phyloP scores from a whole-genome alignment of 352 stramenopile genomes.

The Peronospora belbahrii region DNA sequence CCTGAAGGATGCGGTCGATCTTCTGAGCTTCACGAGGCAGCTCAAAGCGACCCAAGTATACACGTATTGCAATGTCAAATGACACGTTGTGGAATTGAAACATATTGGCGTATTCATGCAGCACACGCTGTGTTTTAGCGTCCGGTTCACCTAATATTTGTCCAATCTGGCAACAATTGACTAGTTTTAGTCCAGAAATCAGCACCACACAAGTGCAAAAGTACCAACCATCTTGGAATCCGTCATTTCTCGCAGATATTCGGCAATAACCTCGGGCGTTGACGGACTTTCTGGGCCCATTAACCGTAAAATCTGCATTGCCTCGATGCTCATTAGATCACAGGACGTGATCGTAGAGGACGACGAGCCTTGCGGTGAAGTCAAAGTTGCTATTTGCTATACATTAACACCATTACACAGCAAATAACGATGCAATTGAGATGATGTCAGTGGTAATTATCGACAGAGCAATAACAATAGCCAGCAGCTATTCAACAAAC shows the following conservation, averaged over 20 bases:
- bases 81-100: slow-evolving; percentile 54
- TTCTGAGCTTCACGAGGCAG: slow-evolving; percentile 74
- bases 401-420: neutral
- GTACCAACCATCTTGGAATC: slow-evolving; percentile 53
- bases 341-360: slow-evolving; percentile 8
- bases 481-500: neutral
- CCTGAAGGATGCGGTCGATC: slow-evolving; percentile 79
- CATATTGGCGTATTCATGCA: slow-evolving; percentile 62
- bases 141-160: slow-evolving; percentile 62
- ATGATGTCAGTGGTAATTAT: too few relatives aligned
- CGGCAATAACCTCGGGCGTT: slow-evolving; percentile 46
- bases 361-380: slow-evolving; percentile 6
- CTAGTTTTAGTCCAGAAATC: neutral
- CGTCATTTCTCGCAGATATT: slow-evolving; percentile 56
- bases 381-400: neutral
- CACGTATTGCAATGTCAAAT: slow-evolving; percentile 60
- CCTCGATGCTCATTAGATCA: slow-evolving; percentile 13
- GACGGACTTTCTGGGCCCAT: slow-evolving; percentile 42
- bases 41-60: slow-evolving; percentile 68
- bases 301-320: slow-evolving; percentile 30
- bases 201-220: neutral
- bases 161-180: slow-evolving; percentile 33
- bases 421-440: neutral
- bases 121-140: slow-evolving; percentile 42
- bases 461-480: too few relatives aligned